Conservation (phyloP, 1,139 yeast species). For the Kurtzmaniella natalensis region DNA sequence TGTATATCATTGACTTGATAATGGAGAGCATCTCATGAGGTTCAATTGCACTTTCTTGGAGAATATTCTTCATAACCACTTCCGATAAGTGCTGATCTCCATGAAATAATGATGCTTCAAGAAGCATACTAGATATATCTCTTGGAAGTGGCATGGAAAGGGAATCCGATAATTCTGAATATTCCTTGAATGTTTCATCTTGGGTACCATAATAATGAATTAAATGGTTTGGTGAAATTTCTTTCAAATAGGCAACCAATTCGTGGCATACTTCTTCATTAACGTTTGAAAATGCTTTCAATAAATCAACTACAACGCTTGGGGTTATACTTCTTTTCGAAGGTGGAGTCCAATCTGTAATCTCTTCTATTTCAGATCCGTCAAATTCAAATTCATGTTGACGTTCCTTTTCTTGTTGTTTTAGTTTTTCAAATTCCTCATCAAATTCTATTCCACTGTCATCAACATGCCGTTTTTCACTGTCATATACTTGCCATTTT, state of each 20-base stretch:
- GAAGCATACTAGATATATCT: conserved; percentile 30
- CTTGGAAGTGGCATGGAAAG: conserved; percentile 28
- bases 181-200: conserved; percentile 8
- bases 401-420: too few relatives aligned
- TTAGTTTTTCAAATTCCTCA: too few relatives aligned
- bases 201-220: conserved; percentile 15
- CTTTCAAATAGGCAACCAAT: not conserved
- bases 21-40: conserved; percentile 25
- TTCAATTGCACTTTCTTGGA: conserved; percentile 23
- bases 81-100: conserved; percentile 28
- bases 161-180: conserved; percentile 17
- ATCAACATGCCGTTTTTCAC: too few relatives aligned
- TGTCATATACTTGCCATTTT: too few relatives aligned
- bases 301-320: too few relatives aligned
- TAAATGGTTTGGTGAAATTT: conserved; percentile 9
- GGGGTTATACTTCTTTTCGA: too few relatives aligned
- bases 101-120: conserved; percentile 24
- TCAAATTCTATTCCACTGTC: too few relatives aligned
- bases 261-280: not conserved
- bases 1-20: conserved; percentile 22
- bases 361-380: too few relatives aligned
- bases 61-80: conserved; percentile 25
- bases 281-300: not conserved
- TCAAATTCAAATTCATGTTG: too few relatives aligned
- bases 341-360: too few relatives aligned